These are phyloP conservation scores for Rhodocollybia butyracea DNA, from an alignment of 768 basidiomycete species.

Conservation along the genomic window DNA sequence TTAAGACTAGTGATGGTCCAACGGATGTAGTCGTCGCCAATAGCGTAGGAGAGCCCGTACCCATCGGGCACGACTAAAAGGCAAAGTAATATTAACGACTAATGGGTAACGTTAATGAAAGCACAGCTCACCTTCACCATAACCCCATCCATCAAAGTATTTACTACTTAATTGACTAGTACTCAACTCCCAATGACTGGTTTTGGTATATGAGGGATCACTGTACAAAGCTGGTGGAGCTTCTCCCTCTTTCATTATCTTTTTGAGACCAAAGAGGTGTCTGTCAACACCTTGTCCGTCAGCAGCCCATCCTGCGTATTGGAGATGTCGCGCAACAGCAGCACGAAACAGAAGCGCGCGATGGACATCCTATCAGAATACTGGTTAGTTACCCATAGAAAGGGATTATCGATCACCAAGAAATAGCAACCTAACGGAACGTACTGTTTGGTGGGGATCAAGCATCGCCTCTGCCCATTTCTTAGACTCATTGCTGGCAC, in stretches of 20 bases:
- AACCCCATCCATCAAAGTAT: slow-evolving; percentile 94
- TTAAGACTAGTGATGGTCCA: slow-evolving; percentile 88
- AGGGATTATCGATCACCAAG: not conserved
- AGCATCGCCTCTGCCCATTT: slow-evolving; percentile 92
- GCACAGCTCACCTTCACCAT: slow-evolving; percentile 74
- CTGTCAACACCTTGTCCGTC: slow-evolving; percentile 94
- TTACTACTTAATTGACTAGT: slow-evolving; percentile 83
- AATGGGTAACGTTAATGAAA: no score
- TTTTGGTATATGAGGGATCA: slow-evolving; percentile 66
- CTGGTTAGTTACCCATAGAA: not conserved
- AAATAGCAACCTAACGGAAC: slow-evolving; percentile 19
- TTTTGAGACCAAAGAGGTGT: slow-evolving; percentile 92
- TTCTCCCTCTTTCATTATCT: slow-evolving; percentile 73
- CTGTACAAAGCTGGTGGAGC: slow-evolving; percentile 67
- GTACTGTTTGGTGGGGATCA: slow-evolving; percentile 44
- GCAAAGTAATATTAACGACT: no score
- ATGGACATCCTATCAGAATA: slow-evolving; percentile 41
- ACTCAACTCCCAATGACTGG: slow-evolving; percentile 89
- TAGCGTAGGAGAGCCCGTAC: slow-evolving; percentile 88
- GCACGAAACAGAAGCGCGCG: slow-evolving; percentile 67
- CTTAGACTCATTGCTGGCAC: slow-evolving; percentile 77
- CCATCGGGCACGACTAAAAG: slow-evolving; percentile 81
- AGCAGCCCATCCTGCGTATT: slow-evolving; percentile 88
- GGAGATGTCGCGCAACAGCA: slow-evolving; percentile 79
- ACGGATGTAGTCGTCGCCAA: slow-evolving; percentile 78